Evolutionary conservation across 345 rosid genomes (phyloP), one percentile per base, ranked within the genome.

Genomic region (Rhodomyrtus tomentosa): DNA sequence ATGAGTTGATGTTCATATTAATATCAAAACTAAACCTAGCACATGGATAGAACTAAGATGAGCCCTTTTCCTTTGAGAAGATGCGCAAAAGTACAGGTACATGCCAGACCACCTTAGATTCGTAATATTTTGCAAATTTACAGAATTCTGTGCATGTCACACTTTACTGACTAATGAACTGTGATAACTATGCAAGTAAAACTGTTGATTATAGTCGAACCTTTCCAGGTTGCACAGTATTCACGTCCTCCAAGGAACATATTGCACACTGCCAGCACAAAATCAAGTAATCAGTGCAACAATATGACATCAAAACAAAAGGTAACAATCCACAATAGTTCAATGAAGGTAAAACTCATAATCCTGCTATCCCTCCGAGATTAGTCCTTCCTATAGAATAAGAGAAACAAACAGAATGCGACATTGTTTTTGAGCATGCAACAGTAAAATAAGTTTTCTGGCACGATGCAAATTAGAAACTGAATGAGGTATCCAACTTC

Each of bases 211-310:
- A 62, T 24, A 45, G 29, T 85, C 87, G 36, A 53, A 93, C 99
- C 99, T 94, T 93, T 85, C 98, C 99, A 42, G 97, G 98, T 91
- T 95, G 93, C 52, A 93, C 88, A 50, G 87, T 54, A 81, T 88
- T 91, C 89, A 92, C 94, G 82, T 97, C 99, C 91, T 95, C 99
- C 86, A 97, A 89, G 62, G 99, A 95, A 85, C 99, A 97, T 82
- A 97, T 94, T 74, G 89, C 99, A 79, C 95, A 88, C 99, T 95
- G 93, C 87, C 87, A 88, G 51, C 27, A 55, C 48, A 36, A 13
- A 24, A 50, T 52, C 40, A 51, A 72, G 29, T 25, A 53, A 42
- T 54, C 36, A 76, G 29, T 42, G 56, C 32, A 53, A 24, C 24
- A 2, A n/a, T 56, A 24, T 51, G 40, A 45, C 55, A 81, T 20